Evolutionary conservation across 2,329 filamentous ascomycete genomes (phyloP).

Genomic region (Colletotrichum salicis): DNA sequence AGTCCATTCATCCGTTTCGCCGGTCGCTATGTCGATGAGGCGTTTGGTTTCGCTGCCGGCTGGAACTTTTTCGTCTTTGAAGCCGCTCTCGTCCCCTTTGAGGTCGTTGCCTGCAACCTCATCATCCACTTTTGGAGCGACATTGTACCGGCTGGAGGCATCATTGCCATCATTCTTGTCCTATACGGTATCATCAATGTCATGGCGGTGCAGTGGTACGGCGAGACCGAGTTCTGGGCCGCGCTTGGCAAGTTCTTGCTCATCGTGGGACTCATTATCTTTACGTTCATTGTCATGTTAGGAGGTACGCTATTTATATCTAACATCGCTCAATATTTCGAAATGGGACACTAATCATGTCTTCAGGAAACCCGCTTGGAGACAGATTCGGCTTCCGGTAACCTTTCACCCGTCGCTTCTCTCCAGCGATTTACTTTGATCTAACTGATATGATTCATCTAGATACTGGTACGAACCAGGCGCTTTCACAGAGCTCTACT

Average conservation of each 20-base stretch:
- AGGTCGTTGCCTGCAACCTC: slow-evolving; percentile 72
- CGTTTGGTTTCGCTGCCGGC: slow-evolving; percentile 77
- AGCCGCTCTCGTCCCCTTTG: slow-evolving; percentile 74
- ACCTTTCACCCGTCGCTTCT: too few species aligned
- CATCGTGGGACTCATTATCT: slow-evolving; percentile 76
- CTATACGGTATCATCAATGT: slow-evolving; percentile 71
- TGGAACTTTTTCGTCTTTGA: slow-evolving; percentile 82
- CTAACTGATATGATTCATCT: neutral
- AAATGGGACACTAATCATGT: neutral
- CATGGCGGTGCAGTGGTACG: slow-evolving; percentile 78
- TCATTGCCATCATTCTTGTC: slow-evolving; percentile 65
- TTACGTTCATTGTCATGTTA: slow-evolving; percentile 85
- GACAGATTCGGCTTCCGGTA: slow-evolving; percentile 75
- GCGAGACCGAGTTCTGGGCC: slow-evolving; percentile 81
- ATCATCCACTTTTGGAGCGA: slow-evolving; percentile 73
- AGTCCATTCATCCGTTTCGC: slow-evolving; percentile 84
- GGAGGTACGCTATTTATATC: slow-evolving; percentile 58
- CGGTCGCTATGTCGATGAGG: slow-evolving; percentile 78
- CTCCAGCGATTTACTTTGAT: too few species aligned
- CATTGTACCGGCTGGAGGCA: slow-evolving; percentile 66
- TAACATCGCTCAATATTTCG: neutral
- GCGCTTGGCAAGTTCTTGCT: slow-evolving; percentile 78
- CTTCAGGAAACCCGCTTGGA: slow-evolving; percentile 70
- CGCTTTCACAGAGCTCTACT: slow-evolving; percentile 74
- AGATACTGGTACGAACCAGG: slow-evolving; percentile 74